These are phyloP conservation scores for Leccinum rimulosum DNA, from an alignment of 768 basidiomycete species.

Conservation along the genomic window DNA sequence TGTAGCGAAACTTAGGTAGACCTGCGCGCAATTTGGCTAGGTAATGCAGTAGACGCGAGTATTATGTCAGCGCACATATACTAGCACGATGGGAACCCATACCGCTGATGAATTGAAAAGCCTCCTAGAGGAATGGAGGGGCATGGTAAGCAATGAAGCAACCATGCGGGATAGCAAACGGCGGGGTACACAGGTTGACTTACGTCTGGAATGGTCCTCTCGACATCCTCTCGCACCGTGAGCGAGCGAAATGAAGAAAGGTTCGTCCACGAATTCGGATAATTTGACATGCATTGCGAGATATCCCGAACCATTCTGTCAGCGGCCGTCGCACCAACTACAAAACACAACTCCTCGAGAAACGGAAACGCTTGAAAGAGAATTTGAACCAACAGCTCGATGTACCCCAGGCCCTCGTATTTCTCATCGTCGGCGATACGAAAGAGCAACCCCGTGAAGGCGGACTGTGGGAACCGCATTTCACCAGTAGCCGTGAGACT, in stretches of 20 bases:
- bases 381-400: neutral
- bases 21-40: no score
- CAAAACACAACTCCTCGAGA: neutral
- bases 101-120: neutral
- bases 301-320: neutral
- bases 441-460: neutral
- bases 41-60: no score
- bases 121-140: neutral
- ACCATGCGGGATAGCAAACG: neutral
- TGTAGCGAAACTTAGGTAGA: no score
- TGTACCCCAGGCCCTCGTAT: neutral
- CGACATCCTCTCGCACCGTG: neutral
- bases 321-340: neutral
- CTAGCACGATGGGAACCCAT: neutral
- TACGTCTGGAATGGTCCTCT: neutral
- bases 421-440: neutral
- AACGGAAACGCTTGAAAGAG: neutral
- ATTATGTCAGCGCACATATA: neutral
- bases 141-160: neutral
- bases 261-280: neutral
- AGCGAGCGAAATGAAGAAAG: neutral
- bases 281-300: neutral
- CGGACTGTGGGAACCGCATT: neutral
- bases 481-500: neutral
- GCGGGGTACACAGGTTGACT: no score